Conservation (phyloP, 2,329 filamentous ascomycete genomes). For the Cladophialophora yegresii region DNA sequence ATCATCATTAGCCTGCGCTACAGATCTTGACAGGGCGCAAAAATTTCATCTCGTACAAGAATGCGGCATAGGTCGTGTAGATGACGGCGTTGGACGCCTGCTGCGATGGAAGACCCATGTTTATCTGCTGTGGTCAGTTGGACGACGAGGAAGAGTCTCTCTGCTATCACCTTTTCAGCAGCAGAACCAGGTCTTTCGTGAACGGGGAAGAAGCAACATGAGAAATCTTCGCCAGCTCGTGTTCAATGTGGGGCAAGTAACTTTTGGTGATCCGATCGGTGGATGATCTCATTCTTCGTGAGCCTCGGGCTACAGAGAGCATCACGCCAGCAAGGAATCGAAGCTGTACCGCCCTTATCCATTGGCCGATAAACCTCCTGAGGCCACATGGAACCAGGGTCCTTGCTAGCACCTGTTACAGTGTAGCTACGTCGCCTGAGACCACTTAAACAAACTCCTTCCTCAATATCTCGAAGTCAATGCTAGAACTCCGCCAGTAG, state of each 20-base stretch:
- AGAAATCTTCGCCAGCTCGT: constrained; percentile 34
- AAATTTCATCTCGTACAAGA: constrained; percentile 61
- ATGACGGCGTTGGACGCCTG: constrained; percentile 81
- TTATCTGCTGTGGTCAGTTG: constrained; percentile 5
- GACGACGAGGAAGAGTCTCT: background rate
- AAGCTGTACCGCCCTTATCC: background rate
- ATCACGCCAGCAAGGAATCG: constrained; percentile 1
- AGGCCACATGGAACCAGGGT: too few species aligned
- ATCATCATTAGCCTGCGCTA: constrained; percentile 1
- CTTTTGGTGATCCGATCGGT: constrained; percentile 1
- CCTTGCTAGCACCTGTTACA: too few species aligned
- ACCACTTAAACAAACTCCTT: background rate
- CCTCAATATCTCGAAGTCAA: background rate
- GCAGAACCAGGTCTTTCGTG: background rate
- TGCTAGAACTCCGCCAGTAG: background rate
- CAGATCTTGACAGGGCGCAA: background rate
- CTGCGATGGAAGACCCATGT: constrained; percentile 73
- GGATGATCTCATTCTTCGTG: background rate
- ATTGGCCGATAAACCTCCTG: background rate
- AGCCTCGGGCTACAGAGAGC: constrained; percentile 1
- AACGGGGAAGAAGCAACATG: constrained; percentile 4
- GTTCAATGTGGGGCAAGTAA: constrained; percentile 1
- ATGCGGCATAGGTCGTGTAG: constrained; percentile 74
- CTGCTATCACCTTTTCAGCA: background rate
- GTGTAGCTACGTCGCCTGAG: background rate